These are phyloP conservation scores for Eremochloa ophiuroides DNA, from an alignment of 176 grass and related monocot species.

Conservation along the genomic window DNA sequence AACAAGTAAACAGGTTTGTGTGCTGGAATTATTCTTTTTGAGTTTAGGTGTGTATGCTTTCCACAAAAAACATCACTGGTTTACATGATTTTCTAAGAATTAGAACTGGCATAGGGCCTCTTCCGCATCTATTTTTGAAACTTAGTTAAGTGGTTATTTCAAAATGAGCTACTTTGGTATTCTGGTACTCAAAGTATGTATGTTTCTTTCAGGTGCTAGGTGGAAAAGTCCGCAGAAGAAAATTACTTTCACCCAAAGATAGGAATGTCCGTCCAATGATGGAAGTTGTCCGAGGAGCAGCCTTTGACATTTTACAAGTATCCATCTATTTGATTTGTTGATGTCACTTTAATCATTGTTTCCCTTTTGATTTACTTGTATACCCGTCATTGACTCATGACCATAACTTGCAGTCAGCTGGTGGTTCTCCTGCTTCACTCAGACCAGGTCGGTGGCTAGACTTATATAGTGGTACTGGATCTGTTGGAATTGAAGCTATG, in stretches of 20 bases:
- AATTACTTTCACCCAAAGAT: slow-evolving; percentile 89
- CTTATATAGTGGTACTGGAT: slow-evolving; percentile 89
- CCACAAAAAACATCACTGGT: neutral
- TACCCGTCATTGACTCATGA: neutral
- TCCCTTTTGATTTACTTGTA: slow-evolving; percentile 15
- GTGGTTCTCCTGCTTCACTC: slow-evolving; percentile 85
- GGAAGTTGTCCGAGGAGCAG: slow-evolving; percentile 89
- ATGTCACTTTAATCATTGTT: neutral
- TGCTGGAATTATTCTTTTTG: neutral
- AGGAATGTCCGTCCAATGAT: slow-evolving; percentile 97
- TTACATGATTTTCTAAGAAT: neutral
- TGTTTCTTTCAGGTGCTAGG: slow-evolving; percentile 61
- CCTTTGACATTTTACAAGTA: slow-evolving; percentile 94
- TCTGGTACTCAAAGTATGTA: slow-evolving; percentile 1
- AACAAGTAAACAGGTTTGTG: neutral
- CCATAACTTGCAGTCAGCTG: slow-evolving; percentile 63
- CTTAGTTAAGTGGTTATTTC: neutral
- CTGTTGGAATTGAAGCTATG: slow-evolving; percentile 98
- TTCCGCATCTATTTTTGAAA: neutral
- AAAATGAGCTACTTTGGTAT: neutral
- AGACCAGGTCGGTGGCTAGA: slow-evolving; percentile 92
- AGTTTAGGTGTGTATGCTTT: neutral
- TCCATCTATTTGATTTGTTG: slow-evolving; percentile 6
- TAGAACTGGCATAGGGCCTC: neutral
- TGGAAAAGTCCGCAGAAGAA: slow-evolving; percentile 80